These are phyloP conservation scores for Boletus speciosus DNA, from an alignment of 768 basidiomycete genomes.

Conservation along the genomic window DNA sequence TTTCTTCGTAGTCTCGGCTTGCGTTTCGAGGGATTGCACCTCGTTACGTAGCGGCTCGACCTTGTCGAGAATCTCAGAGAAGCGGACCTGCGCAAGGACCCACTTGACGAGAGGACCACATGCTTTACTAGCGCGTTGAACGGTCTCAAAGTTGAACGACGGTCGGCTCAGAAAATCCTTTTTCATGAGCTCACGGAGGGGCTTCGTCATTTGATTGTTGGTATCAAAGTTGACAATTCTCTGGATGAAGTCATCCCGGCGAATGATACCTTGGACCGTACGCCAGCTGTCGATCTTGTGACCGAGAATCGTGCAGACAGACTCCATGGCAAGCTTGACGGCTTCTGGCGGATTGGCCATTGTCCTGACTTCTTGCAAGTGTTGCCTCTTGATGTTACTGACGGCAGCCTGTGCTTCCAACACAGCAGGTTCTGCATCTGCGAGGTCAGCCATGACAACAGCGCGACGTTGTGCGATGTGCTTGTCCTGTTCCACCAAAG, in stretches of 20 bases:
- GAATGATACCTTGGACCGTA: slow-evolving; percentile 91
- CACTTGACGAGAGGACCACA: slow-evolving; percentile 98
- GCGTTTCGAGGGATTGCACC: slow-evolving; percentile 86
- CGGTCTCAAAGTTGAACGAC: slow-evolving; percentile 91
- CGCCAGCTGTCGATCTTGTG: slow-evolving; percentile 98
- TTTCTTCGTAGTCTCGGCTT: slow-evolving; percentile 93
- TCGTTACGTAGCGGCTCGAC: slow-evolving; percentile 96
- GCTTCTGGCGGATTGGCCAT: slow-evolving; percentile 99
- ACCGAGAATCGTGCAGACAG: slow-evolving; percentile 92
- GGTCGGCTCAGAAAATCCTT: slow-evolving; percentile 88
- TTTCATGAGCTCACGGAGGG: slow-evolving; percentile 87
- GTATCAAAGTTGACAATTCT: slow-evolving; percentile 97
- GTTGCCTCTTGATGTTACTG: slow-evolving; percentile 92
- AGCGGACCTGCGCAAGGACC: slow-evolving; percentile 95
- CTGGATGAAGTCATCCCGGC: slow-evolving; percentile 94
- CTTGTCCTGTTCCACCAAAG: slow-evolving; percentile 86
- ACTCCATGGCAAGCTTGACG: slow-evolving; percentile 98
- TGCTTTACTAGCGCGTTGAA: slow-evolving; percentile 92
- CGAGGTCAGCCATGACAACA: slow-evolving; percentile 92
- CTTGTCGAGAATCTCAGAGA: slow-evolving; percentile 95
- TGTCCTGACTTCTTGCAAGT: slow-evolving; percentile 92
- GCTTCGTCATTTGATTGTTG: slow-evolving; percentile 81
- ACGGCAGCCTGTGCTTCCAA: slow-evolving; percentile 95
- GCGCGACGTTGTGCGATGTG: slow-evolving; percentile 83
- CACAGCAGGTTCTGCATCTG: slow-evolving; percentile 97